phyloP scores from a whole-genome alignment of 192 early-diverging fungal genomes.

The Coemansia sp. region DNA sequence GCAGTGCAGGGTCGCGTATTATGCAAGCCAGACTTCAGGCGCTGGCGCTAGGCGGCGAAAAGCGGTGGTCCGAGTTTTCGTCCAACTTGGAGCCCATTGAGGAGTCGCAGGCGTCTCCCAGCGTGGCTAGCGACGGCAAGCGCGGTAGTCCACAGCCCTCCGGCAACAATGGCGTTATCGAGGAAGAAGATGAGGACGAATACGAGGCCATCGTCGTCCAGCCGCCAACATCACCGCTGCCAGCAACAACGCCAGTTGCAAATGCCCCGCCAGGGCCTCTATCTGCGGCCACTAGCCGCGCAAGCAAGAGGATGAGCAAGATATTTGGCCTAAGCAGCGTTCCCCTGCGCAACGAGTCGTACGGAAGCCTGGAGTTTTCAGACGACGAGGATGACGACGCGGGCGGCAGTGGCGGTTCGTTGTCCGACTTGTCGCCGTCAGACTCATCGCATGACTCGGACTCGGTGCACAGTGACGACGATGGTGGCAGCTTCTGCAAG shows the following conservation, averaged over 20 bases:
- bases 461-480: constrained; percentile 34
- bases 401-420: constrained; percentile 16
- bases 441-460: constrained; percentile 30
- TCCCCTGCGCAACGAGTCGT: constrained; percentile 28
- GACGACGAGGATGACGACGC: constrained; percentile 30
- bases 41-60: constrained; percentile 20
- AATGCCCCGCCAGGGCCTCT: background rate
- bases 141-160: background rate
- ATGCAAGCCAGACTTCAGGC: constrained; percentile 38
- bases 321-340: constrained; percentile 13
- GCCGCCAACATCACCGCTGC: background rate
- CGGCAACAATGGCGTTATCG: background rate
- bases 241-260: background rate
- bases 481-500: constrained; percentile 43
- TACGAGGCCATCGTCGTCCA: background rate
- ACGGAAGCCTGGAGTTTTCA: constrained; percentile 40
- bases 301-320: constrained; percentile 29
- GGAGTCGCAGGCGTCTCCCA: constrained; percentile 33
- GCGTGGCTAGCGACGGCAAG: background rate
- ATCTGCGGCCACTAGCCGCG: background rate
- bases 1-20: constrained; percentile 23
- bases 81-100: constrained; percentile 44
- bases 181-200: background rate
- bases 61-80: constrained; percentile 37
- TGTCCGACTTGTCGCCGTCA: constrained; percentile 29